Evolutionary conservation across 257 asterid genomes (phyloP).

Genomic region (Galeopsis tetrahit): DNA sequence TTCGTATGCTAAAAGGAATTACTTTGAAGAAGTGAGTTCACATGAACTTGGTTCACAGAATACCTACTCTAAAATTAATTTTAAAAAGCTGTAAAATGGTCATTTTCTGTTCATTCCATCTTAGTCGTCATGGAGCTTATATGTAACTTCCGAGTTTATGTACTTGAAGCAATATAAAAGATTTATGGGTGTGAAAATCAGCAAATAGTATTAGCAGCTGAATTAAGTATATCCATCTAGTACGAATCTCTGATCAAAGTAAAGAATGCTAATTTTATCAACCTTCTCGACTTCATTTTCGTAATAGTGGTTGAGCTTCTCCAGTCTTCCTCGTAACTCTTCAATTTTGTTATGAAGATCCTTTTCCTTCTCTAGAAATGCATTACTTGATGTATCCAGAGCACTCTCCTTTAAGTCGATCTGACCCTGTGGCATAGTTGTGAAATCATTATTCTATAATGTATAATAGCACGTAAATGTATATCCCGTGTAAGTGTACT

Average conservation of each 20-base stretch:
- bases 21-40: no score
- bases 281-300: conserved; percentile 57
- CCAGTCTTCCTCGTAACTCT: conserved; percentile 65
- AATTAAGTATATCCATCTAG: neutral
- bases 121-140: neutral
- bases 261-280: conserved; percentile 28
- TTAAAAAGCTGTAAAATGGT: neutral
- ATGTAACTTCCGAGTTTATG: conserved; percentile 1
- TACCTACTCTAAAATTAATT: neutral
- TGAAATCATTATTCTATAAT: conserved; percentile 15
- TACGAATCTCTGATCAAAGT: conserved; percentile 7
- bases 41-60: no score
- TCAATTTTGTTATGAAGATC: conserved; percentile 69
- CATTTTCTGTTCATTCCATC: neutral
- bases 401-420: conserved; percentile 69
- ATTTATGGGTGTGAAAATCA: neutral
- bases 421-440: conserved; percentile 55
- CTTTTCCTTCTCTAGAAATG: conserved; percentile 76
- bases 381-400: conserved; percentile 62
- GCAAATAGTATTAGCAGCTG: neutral
- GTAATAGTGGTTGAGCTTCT: conserved; percentile 45
- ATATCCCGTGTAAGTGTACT: neutral
- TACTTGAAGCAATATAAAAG: neutral
- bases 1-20: no score
- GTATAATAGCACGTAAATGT: conserved; percentile 6